phyloP scores from a whole-genome alignment of 2,329 filamentous ascomycete genomes.

The Calonectria naviculata region DNA sequence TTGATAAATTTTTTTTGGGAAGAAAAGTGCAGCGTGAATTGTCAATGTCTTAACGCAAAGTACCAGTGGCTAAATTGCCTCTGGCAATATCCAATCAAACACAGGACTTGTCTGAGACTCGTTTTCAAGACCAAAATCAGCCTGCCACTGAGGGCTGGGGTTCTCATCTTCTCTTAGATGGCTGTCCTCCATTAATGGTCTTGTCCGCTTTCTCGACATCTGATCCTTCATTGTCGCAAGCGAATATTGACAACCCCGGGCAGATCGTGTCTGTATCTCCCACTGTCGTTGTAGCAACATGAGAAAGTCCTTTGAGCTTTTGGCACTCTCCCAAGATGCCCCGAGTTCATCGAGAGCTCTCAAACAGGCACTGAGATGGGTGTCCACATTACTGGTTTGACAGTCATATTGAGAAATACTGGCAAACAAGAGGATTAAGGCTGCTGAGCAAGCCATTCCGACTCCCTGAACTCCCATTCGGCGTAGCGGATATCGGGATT shows the following conservation, averaged over 20 bases:
- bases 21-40: too few relatives aligned
- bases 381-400: slow-evolving; percentile 8
- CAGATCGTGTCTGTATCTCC: slow-evolving; percentile 21
- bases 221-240: not conserved
- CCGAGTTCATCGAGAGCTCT: slow-evolving; percentile 36
- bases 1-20: too few relatives aligned
- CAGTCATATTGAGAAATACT: slow-evolving; percentile 32
- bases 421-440: slow-evolving; percentile 25
- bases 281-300: slow-evolving; percentile 34
- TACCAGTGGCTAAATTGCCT: not conserved
- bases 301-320: slow-evolving; percentile 34
- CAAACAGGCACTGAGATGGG: slow-evolving; percentile 36
- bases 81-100: not conserved
- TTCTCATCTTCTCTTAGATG: not conserved
- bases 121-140: not conserved
- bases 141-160: slow-evolving; percentile 9
- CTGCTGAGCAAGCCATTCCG: slow-evolving; percentile 21
- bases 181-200: slow-evolving; percentile 13
- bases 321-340: slow-evolving; percentile 37
- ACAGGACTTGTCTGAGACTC: not conserved
- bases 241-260: slow-evolving; percentile 10
- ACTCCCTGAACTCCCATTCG: slow-evolving; percentile 33
- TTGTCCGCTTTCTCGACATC: slow-evolving; percentile 28
- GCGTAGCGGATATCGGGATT: slow-evolving; percentile 24
- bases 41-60: too few relatives aligned